Base-by-base conservation (phyloP, 1,284 basidiomycete species). In the Limonomyces culmigenus region DNA sequence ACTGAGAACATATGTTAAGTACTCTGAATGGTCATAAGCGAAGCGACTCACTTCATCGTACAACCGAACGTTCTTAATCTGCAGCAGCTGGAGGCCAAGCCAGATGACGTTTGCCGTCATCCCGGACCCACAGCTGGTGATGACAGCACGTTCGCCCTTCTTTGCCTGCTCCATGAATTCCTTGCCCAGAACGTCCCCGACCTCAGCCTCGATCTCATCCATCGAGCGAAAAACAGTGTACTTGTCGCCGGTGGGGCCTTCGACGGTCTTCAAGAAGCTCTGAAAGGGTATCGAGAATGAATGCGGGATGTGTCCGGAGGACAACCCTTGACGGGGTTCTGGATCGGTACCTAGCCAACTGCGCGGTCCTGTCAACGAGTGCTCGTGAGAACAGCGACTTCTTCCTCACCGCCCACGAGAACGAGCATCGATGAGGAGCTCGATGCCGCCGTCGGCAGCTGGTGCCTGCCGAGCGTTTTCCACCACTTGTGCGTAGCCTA, bases 81-180 rank as follows among this genome's bases (percentile, higher is more conserved):
- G 76, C 30, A 87, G 51, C 19, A 78, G 50, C 53, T 76, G 70
- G 41, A 92, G 53, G 19, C 85, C 91, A 38, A 95, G 62, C 89
- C 92, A 96, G 10, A 96, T 65, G 4, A 95, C 63, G 4, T 74
- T 86, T 2, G 95, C 95, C 11, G 92, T 96, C 95, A 99, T 98
- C 13, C 95, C 95, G 47, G 83, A 88, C 33, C 88, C 89, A 57
- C 88, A 93, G 39, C 66, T 78, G 19, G 81, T 71, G 10, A 78
- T 66, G 27, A 88, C 68, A 15, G 58, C 51, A 37, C 65, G 59
- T 39, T 71, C 55, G 8, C 80, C 80, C 2, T 60, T 53, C 34
- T 79, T 54, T 13, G 89, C 61, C 31, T 59, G 50, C 25, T 66
- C 53, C 36, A 71, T 67, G 38, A 63, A 55, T 35, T 71, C 64